phyloP scores from a whole-genome alignment of 2,329 filamentous ascomycete species.

The Coniochaeta sp. region DNA sequence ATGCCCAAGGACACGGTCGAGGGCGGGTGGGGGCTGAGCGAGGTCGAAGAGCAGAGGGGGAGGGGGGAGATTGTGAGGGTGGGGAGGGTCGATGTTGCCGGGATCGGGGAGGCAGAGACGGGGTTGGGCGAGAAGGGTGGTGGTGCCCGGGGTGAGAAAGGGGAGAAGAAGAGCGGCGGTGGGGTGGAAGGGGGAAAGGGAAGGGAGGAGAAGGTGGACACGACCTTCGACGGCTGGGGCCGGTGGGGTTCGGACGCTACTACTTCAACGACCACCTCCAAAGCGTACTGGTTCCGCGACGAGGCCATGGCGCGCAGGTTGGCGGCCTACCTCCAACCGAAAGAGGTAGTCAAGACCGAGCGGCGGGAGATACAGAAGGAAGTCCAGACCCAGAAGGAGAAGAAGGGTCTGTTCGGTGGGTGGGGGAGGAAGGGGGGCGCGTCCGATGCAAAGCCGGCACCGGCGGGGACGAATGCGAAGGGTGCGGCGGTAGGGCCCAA shows the following conservation, averaged over 20 bases:
- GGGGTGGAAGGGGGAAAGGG: neutral
- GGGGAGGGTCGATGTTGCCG: conserved; percentile 19
- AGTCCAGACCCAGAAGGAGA: conserved; percentile 24
- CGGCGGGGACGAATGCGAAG: conserved; percentile 4
- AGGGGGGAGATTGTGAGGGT: conserved; percentile 25
- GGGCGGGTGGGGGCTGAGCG: conserved; percentile 26
- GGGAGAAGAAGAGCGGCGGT: neutral
- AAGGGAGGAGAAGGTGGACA: neutral
- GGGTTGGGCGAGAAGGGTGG: too few relatives aligned
- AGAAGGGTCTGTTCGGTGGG: conserved; percentile 25
- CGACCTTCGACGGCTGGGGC: conserved; percentile 37
- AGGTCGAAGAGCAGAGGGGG: conserved; percentile 18
- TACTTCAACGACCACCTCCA: neutral
- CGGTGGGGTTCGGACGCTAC: conserved; percentile 26
- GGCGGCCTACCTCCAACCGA: conserved; percentile 34
- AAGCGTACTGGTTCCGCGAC: conserved; percentile 38
- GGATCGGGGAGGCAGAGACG: neutral
- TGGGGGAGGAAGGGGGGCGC: conserved; percentile 24
- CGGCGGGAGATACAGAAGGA: conserved; percentile 21
- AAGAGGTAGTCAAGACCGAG: conserved; percentile 15
- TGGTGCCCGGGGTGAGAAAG: neutral
- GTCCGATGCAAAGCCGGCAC: neutral
- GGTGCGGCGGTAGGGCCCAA: neutral
- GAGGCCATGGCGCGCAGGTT: conserved; percentile 37
- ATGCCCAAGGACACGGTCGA: conserved; percentile 35